phyloP scores from a whole-genome alignment of 768 basidiomycete genomes.

The Steccherinum ochraceum region DNA sequence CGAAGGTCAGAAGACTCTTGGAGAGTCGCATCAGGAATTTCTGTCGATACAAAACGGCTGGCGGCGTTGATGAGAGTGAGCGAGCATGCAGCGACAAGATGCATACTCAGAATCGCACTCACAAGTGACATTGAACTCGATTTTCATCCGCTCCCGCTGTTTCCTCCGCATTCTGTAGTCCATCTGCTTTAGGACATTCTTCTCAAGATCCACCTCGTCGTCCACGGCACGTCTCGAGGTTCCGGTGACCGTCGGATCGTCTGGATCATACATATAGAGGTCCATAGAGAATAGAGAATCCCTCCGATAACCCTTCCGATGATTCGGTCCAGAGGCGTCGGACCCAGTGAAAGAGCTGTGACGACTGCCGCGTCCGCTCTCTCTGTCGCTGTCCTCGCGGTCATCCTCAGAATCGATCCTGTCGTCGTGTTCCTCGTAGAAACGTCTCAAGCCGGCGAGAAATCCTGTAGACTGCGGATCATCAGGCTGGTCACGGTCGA shows the following conservation, averaged over 20 bases:
- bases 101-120: constrained; percentile 17
- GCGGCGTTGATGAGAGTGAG: constrained; percentile 6
- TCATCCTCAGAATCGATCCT: not conserved
- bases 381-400: not conserved
- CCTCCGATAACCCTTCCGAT: not conserved
- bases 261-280: constrained; percentile 37
- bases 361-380: no score
- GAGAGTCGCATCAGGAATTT: constrained; percentile 83
- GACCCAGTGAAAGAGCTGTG: not conserved
- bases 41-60: constrained; percentile 75
- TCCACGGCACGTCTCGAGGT: constrained; percentile 36
- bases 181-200: constrained; percentile 53
- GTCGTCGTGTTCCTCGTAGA: not conserved
- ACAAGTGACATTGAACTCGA: constrained; percentile 73
- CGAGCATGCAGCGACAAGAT: constrained; percentile 2
- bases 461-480: not conserved
- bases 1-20: constrained; percentile 82
- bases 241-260: constrained; percentile 65
- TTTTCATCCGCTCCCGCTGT: constrained; percentile 53
- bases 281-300: not conserved
- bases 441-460: not conserved
- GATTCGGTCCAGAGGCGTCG: not conserved
- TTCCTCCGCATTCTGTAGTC: constrained; percentile 62
- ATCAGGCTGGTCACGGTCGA: not conserved
- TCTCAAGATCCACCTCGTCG: constrained; percentile 55